phyloP scores from a whole-genome alignment of 2,329 filamentous ascomycete species.

The Calonectria fujianensis region DNA sequence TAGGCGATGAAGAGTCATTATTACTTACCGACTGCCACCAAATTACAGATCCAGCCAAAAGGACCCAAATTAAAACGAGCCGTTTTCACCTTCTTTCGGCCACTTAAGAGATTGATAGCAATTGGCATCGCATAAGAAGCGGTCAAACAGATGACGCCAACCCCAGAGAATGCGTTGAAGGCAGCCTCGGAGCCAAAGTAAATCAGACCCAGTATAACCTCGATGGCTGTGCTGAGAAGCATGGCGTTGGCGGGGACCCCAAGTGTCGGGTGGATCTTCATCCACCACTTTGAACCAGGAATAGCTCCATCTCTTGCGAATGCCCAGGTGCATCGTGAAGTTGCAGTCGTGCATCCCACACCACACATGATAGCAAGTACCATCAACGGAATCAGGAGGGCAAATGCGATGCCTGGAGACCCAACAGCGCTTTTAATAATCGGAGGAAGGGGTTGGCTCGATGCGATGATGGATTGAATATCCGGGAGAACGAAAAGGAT shows the following conservation, averaged over 20 bases:
- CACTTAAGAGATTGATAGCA: conserved; percentile 75
- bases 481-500: conserved; percentile 82
- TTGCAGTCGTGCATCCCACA: conserved; percentile 79
- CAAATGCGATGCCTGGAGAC: conserved; percentile 75
- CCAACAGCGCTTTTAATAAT: conserved; percentile 69
- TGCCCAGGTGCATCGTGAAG: conserved; percentile 80
- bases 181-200: conserved; percentile 81
- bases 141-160: conserved; percentile 81
- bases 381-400: conserved; percentile 76
- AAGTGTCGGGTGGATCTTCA: conserved; percentile 74
- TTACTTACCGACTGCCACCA: conserved; percentile 73
- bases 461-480: conserved; percentile 60
- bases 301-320: conserved; percentile 82
- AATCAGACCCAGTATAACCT: conserved; percentile 77
- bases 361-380: conserved; percentile 80
- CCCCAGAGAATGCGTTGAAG: conserved; percentile 81
- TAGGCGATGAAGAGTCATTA: no score
- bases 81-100: conserved; percentile 73
- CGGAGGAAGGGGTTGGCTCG: conserved; percentile 10
- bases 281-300: conserved; percentile 77
- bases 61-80: conserved; percentile 76
- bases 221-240: conserved; percentile 80
- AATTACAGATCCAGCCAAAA: conserved; percentile 77
- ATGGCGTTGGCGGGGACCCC: conserved; percentile 81
- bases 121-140: conserved; percentile 81